Evolutionary conservation across 345 rosid species (phyloP), one percentile per base, ranked within the genome.

Genomic region (Sonneratia alba): DNA sequence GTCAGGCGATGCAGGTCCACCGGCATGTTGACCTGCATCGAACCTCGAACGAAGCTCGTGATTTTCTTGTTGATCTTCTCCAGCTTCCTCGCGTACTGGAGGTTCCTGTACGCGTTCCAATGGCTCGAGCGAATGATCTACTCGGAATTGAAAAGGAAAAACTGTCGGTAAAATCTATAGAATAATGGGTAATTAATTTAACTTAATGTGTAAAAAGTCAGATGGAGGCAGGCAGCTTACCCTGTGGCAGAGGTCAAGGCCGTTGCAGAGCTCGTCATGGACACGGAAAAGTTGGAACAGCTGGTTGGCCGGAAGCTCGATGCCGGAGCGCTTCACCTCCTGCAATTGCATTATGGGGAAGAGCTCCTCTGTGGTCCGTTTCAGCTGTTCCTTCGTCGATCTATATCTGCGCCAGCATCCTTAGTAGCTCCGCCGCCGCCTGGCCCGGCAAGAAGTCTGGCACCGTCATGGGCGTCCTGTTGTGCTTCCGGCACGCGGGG

Each of bases 171-270:
- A 27, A 27, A 27, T 27, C 32, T 27, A 62, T 21, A 1, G 21
- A 19, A 22, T 0, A 19, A 62, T 19, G 4, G 22, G 36, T 0
- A 62, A 24, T 36, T 27, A 19, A 62, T 2, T 63, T 63, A 14
- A 10, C 43, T 0, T 40, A 40, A 4, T 40, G 43, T 4, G 43
- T 40, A 40, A 8, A 40, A 40, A 2, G 43, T 8, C 1, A 8
- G 43, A 40, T 4, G 43, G 15, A 47, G 51, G 15, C 13, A 47
- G 51, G 43, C 8, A 65, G 19, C 1, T 8, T 3, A 68, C 70
- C 70, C 43, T 68, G 7, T 68, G 34, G 45, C 70, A 68, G 70
- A 72, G 59, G 21, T 72, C 70, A n/a, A 65, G 53, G 75, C 75
- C 36, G 14, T 65, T 55, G 19, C 42, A 13, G n/a, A 72, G 53